A percentile compares a stretch with the other conserved stretches of the same genome.
Conservation (phyloP, 495 filamentous ascomycete species). For the Lepraria neglecta region DNA sequence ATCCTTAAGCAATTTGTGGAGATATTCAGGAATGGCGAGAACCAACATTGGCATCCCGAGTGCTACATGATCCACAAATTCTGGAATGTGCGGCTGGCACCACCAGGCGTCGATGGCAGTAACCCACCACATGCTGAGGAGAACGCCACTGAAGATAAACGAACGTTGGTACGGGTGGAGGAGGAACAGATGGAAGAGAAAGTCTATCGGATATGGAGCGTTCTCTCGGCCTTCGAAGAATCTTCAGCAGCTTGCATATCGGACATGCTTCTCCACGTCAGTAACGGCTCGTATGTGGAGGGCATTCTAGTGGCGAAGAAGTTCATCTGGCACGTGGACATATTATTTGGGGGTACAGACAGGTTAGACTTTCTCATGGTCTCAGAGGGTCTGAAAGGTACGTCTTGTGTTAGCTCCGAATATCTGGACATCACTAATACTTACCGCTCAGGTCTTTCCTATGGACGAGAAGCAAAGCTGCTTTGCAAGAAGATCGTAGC, state of each 20-base stretch:
- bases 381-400: slow-evolving; percentile 67
- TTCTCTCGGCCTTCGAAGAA: slow-evolving; percentile 93
- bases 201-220: slow-evolving; percentile 97
- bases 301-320: slow-evolving; percentile 93
- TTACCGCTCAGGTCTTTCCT: slow-evolving; percentile 62
- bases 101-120: slow-evolving; percentile 45
- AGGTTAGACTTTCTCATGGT: slow-evolving; percentile 68
- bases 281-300: slow-evolving; percentile 93
- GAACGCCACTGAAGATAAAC: slow-evolving; percentile 65
- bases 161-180: slow-evolving; percentile 68
- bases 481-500: slow-evolving; percentile 99
- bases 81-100: slow-evolving; percentile 90
- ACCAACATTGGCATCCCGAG: slow-evolving; percentile 99
- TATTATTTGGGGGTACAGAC: slow-evolving; percentile 86
- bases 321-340: slow-evolving; percentile 93
- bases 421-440: not conserved
- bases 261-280: slow-evolving; percentile 98
- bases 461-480: slow-evolving; percentile 90
- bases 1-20: slow-evolving; percentile 99
- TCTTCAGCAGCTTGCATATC: slow-evolving; percentile 97
- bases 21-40: slow-evolving; percentile 93
- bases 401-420: slow-evolving; percentile 25
- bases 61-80: slow-evolving; percentile 99
- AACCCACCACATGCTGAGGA: slow-evolving; percentile 42
- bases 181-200: slow-evolving; percentile 97